Conservation (phyloP, 352 stramenopile species). For the Phytophthora constricta region DNA sequence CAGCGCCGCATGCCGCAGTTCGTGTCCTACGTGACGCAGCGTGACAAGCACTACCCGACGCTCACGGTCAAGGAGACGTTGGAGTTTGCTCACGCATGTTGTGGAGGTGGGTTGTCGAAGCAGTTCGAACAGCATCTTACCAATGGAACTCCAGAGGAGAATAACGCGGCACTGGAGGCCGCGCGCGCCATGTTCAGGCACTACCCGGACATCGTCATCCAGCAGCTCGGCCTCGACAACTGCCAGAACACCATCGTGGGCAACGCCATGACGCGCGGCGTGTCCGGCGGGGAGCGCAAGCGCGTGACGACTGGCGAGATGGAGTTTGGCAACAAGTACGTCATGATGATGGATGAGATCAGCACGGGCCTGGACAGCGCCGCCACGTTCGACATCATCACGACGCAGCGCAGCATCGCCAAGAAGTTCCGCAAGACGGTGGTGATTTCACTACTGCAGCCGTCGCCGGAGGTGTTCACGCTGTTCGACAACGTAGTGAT, state of each 20-base stretch:
- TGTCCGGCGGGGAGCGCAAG: conserved; percentile 75
- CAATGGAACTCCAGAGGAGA: background rate
- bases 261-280: conserved; percentile 59
- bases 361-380: conserved; percentile 64
- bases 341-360: conserved; percentile 85
- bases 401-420: conserved; percentile 49
- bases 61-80: background rate
- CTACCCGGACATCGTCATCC: background rate
- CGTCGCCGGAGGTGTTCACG: background rate
- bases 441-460: background rate
- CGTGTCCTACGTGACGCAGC: background rate
- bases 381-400: conserved; percentile 66
- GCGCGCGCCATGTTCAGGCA: background rate
- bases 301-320: conserved; percentile 87
- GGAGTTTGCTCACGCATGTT: background rate
- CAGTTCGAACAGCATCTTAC: background rate
- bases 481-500: background rate
- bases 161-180: background rate
- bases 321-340: conserved; percentile 72
- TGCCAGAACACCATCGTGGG: conserved; percentile 65
- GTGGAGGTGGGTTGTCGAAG: background rate
- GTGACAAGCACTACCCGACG: background rate
- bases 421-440: conserved; percentile 22
- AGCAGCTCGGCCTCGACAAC: conserved; percentile 14
- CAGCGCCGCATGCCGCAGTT: background rate